Evolutionary conservation across 192 early-diverging fungal species (phyloP), one percentile per base, ranked within the genome.

Genomic region (Coemansia pectinata): DNA sequence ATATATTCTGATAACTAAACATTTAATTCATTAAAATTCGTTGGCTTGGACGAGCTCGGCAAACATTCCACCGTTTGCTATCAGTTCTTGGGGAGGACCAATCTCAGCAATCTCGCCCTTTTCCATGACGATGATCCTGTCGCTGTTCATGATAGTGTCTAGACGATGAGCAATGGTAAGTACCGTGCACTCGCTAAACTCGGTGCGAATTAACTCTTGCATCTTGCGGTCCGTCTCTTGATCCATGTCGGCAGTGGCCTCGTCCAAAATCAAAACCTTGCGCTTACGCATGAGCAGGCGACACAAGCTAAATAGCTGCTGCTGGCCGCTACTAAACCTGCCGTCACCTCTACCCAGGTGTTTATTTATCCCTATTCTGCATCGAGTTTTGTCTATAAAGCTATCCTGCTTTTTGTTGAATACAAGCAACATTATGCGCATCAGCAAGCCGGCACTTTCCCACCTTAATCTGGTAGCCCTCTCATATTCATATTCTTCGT

Each of bases 121-220:
- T 17, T 77, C 82, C 72, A 87, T 71, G 10, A 90, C 88, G 29
- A 90, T 38, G 14, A 90, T 80, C 2, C 85, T 72, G 52, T 90
- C 87, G 69, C 92, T 90, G 27, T 79, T 65, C 33, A 86, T 69
- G 1, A 88, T 78, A 2, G 90, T 91, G 55, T 91, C 89, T 4
- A 91, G 71, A 25, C 91, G 87, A 75, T 95, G 90, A 1, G 90
- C 90, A 57, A 91, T 91, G 38, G 88, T 88, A 2, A 91, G 64
- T 9, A 89, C 76, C 2, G 73, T 76, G 11, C 64, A 70, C 25
- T 74, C 60, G 3, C 41, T 66, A 73, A 90, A 89, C 53, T 88
- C 73, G 10, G 67, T 72, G 6, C 78, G 78, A 33, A 90, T 82
- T 8, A 76, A 19, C 19, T 39, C 21, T 36, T 76, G 73, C 5